These are phyloP conservation scores for Talaromyces thailandensis DNA, from an alignment of 495 filamentous ascomycete genomes.

Conservation along the genomic window DNA sequence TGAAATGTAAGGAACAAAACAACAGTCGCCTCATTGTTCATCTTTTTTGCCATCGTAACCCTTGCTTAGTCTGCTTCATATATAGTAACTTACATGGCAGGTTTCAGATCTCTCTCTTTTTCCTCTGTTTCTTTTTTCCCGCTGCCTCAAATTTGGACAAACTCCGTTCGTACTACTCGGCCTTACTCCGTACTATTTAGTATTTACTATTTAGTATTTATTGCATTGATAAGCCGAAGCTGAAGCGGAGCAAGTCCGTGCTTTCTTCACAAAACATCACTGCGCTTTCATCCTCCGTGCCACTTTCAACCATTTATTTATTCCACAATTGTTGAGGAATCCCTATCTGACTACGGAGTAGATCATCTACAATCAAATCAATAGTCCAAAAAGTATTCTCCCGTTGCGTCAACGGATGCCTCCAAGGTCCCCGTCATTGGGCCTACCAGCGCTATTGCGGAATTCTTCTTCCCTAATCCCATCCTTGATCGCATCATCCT, in stretches of 20 bases:
- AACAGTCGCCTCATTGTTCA: neutral
- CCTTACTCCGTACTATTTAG: too few species aligned
- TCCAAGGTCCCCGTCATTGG: constrained; percentile 33
- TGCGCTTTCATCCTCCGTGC: neutral
- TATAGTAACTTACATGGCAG: neutral
- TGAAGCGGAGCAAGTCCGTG: neutral
- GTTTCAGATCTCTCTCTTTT: neutral
- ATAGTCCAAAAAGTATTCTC: neutral
- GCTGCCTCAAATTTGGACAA: too few species aligned
- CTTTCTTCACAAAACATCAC: neutral
- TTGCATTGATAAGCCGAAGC: neutral
- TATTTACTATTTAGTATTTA: too few species aligned
- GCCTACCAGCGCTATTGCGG: constrained; percentile 15
- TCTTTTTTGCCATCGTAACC: neutral
- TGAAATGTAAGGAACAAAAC: neutral
- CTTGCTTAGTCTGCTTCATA: neutral
- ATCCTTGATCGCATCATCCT: neutral
- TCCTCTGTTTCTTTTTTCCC: neutral
- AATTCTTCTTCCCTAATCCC: constrained; percentile 10
- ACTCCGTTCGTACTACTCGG: too few species aligned
- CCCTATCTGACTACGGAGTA: too few species aligned
- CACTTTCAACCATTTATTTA: neutral
- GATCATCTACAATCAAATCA: too few species aligned
- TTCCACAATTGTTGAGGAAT: neutral
- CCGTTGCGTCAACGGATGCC: constrained; percentile 21